Base-by-base conservation (phyloP, 345 rosid genomes). In the Kernera saxatilis region DNA sequence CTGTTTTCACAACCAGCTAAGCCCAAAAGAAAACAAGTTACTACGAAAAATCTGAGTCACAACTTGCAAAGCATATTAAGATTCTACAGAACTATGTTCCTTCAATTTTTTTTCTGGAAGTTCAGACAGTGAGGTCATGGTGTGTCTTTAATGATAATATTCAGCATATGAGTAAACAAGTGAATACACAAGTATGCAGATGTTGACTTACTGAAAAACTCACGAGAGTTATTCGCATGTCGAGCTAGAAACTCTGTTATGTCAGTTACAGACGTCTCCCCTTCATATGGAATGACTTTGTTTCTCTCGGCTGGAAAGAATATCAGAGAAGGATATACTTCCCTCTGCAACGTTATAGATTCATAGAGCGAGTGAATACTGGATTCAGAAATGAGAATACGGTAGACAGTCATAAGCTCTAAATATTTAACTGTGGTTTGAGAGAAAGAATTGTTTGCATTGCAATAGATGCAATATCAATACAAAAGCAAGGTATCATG, bases 241-340 rank as follows among this genome's bases (percentile, higher is more conserved):
- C 74, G 76, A 69, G 87, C 84, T 70, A 94, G 77, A 81, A 93
- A 93, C 72, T 83, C 78, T 45, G 85, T 76, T 72, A 94, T 58
- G 78, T 87, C 84, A 70, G 88, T 73, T 41, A 94, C 91, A 32
- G 89, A 76, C 41, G 81, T 67, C 65, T 88, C 90, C 68, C 99
- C 99, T 61, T 79, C 75, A 74, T 84, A 93, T 32, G 84, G 65
- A 63, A 86, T 26, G 40, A 82, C 79, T 25, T 72, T 70, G 80
- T 84, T 85, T 59, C 79, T 82, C 70, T 84, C 88, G 12, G 90
- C 90, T 44, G 97, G 98, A 82, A 91, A 93, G 41, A 93, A 76
- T 72, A 87, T 41, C 67, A 93, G 79, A 74, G 90, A 55, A 53
- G 98, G 98, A 87, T 83, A 93, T 51, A 84, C 82, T 73, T 91